Conservation (phyloP, 2,329 filamentous ascomycete genomes). For the Coccinonectria pachysandricola region DNA sequence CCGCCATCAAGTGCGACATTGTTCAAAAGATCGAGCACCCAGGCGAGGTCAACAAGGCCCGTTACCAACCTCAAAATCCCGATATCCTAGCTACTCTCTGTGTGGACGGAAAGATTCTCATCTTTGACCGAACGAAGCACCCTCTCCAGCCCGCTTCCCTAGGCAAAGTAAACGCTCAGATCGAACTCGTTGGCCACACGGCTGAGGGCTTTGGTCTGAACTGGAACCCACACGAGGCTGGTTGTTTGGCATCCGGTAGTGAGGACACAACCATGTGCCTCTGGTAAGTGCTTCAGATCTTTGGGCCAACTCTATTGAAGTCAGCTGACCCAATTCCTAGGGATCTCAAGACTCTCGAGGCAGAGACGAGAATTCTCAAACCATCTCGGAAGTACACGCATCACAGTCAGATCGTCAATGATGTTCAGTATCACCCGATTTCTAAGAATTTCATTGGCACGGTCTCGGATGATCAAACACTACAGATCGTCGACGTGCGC, state of each 20-base stretch:
- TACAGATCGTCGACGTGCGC: constrained; percentile 86
- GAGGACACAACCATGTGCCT: constrained; percentile 86
- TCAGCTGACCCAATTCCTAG: constrained; percentile 29
- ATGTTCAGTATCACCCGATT: constrained; percentile 89
- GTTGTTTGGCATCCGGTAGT: constrained; percentile 78
- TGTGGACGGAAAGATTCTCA: constrained; percentile 74
- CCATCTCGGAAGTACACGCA: constrained; percentile 72
- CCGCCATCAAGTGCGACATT: constrained; percentile 76
- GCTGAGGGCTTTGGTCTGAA: constrained; percentile 85
- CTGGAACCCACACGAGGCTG: constrained; percentile 80
- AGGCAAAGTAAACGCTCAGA: constrained; percentile 66
- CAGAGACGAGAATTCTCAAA: constrained; percentile 58
- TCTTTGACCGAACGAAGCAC: constrained; percentile 96
- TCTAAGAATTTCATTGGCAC: constrained; percentile 80
- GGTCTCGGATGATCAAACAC: constrained; percentile 87
- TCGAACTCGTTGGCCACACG: constrained; percentile 75
- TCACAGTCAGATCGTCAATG: constrained; percentile 86
- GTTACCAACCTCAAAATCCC: constrained; percentile 95
- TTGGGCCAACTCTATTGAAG: not conserved
- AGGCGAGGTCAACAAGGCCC: constrained; percentile 95
- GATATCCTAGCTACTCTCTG: constrained; percentile 93
- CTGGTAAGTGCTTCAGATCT: constrained; percentile 51
- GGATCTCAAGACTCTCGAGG: constrained; percentile 70
- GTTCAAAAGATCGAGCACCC: constrained; percentile 95
- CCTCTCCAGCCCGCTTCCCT: constrained; percentile 55